These are phyloP conservation scores for Chlorella vulgaris DNA, from an alignment of 139 green algal genomes.

Conservation along the genomic window DNA sequence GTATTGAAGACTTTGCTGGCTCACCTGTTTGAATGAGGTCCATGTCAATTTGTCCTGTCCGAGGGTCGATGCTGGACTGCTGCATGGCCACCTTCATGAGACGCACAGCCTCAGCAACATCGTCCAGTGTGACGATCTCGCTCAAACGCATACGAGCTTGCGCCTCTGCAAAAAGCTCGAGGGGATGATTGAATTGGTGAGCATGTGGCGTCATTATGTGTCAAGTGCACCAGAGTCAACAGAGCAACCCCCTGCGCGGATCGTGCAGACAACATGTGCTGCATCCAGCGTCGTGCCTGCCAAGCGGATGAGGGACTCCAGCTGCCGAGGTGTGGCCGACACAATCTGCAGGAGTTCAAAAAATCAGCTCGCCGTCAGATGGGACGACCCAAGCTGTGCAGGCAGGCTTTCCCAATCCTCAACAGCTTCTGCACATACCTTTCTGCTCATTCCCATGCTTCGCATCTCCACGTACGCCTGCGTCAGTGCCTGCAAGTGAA, in stretches of 20 bases:
- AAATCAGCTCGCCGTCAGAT: neutral
- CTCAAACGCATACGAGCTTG: constrained; percentile 66
- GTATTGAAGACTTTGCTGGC: neutral
- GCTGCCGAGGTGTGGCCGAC: constrained; percentile 93
- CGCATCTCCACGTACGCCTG: constrained; percentile 89
- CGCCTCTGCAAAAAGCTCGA: constrained; percentile 56
- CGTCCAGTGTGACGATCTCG: constrained; percentile 41
- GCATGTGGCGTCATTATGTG: too few relatives aligned
- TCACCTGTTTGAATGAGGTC: constrained; percentile 58
- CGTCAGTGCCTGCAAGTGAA: constrained; percentile 60
- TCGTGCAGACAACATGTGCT: too few relatives aligned
- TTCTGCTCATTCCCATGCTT: constrained; percentile 54
- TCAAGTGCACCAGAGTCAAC: too few relatives aligned
- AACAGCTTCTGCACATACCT: too few relatives aligned
- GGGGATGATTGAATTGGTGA: neutral
- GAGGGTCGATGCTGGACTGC: constrained; percentile 74
- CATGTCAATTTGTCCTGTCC: constrained; percentile 81
- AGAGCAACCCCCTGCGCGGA: too few relatives aligned
- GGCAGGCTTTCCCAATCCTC: too few relatives aligned
- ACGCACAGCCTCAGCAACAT: constrained; percentile 77
- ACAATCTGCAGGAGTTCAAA: constrained; percentile 57
- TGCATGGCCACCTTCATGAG: constrained; percentile 83
- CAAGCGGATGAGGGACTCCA: constrained; percentile 95
- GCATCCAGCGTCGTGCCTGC: constrained; percentile 39
- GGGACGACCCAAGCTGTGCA: too few relatives aligned